Conservation (phyloP, 169 alveolate genomes). For the Besnoitia besnoiti region DNA sequence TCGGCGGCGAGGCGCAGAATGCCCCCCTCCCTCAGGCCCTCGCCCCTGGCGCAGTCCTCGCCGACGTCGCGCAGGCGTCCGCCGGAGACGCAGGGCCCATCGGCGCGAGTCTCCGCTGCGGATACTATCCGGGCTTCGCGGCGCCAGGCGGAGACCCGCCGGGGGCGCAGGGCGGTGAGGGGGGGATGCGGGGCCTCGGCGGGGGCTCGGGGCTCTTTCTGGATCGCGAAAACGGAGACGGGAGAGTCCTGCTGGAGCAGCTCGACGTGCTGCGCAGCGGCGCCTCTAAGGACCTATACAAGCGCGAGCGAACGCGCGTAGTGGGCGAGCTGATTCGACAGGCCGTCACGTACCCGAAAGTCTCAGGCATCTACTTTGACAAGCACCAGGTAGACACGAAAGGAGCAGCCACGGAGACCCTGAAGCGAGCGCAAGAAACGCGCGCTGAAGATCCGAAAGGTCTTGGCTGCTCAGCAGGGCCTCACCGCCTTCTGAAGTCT, state of each 20-base stretch:
- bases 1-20: background rate
- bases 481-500: too few species aligned
- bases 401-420: too few species aligned
- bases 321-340: slow-evolving; percentile 76
- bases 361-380: slow-evolving; percentile 80
- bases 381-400: slow-evolving; percentile 69
- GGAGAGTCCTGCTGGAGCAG: slow-evolving; percentile 63
- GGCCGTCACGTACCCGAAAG: slow-evolving; percentile 78
- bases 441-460: too few species aligned
- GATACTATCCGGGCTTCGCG: background rate
- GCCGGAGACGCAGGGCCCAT: background rate
- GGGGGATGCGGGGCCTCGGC: background rate
- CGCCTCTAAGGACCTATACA: slow-evolving; percentile 73
- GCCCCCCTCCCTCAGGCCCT: background rate
- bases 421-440: too few species aligned
- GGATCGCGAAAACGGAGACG: slow-evolving; percentile 31
- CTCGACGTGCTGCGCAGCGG: slow-evolving; percentile 66
- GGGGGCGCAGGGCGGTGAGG: background rate
- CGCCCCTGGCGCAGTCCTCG: background rate
- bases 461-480: background rate
- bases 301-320: slow-evolving; percentile 74
- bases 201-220: background rate
- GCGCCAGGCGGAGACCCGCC: background rate
- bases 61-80: background rate
- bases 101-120: background rate